Percentiles rank a stretch among this genome's conserved stretches.
Conservation (phyloP, 495 filamentous ascomycete species). For the Podospora anserina region DNA sequence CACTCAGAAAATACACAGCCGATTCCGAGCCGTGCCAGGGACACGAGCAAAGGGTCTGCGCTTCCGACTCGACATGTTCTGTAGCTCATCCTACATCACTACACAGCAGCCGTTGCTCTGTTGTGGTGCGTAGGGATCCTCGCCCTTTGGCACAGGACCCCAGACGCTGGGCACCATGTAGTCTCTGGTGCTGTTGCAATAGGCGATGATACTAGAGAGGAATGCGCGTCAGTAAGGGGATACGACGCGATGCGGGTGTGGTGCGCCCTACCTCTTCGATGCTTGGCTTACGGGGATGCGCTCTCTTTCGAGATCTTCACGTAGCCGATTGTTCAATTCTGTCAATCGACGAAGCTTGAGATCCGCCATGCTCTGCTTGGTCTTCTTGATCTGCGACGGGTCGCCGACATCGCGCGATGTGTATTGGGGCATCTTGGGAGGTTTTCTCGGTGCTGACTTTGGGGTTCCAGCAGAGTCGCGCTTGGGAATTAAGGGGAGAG, state of each 20-base stretch:
- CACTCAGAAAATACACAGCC: constrained; percentile 12
- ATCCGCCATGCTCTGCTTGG: constrained; percentile 99
- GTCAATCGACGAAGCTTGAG: constrained; percentile 93
- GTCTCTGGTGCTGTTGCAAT: constrained; percentile 93
- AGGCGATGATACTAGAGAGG: constrained; percentile 76
- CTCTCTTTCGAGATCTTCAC: constrained; percentile 91
- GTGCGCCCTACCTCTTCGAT: constrained; percentile 68
- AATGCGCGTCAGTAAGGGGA: constrained; percentile 11
- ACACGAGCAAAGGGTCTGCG: background rate
- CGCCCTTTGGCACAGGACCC: constrained; percentile 87
- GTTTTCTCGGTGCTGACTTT: constrained; percentile 1
- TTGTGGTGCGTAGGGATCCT: constrained; percentile 95
- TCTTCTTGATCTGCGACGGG: constrained; percentile 76
- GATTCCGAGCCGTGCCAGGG: background rate
- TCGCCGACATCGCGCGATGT: constrained; percentile 57
- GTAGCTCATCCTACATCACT: constrained; percentile 65
- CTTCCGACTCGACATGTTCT: constrained; percentile 8
- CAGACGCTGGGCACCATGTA: constrained; percentile 98
- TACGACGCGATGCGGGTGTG: background rate
- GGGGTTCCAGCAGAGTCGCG: constrained; percentile 6
- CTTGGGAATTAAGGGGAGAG: background rate
- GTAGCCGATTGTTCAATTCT: constrained; percentile 89
- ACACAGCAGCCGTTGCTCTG: constrained; percentile 86
- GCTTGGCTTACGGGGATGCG: constrained; percentile 94
- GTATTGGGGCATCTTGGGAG: constrained; percentile 51